Conservation (phyloP, 208 protist species). For the Herpetomonas samuelpessoai region DNA sequence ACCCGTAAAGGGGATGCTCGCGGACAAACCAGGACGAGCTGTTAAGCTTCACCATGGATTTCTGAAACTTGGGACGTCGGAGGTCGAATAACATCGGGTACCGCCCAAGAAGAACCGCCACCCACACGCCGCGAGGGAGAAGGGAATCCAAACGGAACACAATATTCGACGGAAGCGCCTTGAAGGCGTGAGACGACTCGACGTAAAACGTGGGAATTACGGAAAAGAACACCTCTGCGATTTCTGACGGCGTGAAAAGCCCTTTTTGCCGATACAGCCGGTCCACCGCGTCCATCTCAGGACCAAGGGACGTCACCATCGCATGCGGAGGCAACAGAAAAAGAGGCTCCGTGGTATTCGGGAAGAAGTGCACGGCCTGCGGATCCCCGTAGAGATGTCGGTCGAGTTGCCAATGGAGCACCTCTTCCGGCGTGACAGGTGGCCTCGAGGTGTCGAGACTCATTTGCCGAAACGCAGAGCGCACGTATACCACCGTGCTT, state of each 20-base stretch:
- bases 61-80: conserved; percentile 26
- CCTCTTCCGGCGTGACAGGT: conserved; percentile 41
- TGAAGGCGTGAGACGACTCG: conserved; percentile 51
- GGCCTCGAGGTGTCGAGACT: conserved; percentile 28
- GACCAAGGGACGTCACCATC: conserved; percentile 46
- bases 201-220: conserved; percentile 78
- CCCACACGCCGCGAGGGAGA: conserved; percentile 14
- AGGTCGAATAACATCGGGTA: conserved; percentile 86
- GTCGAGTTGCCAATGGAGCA: conserved; percentile 58
- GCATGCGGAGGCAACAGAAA: conserved; percentile 46
- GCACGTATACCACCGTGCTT: too few relatives aligned
- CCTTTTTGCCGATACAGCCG: conserved; percentile 59
- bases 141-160: conserved; percentile 26
- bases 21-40: conserved; percentile 71
- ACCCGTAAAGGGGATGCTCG: conserved; percentile 59
- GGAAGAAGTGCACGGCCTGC: conserved; percentile 11
- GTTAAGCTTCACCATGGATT: conserved; percentile 67
- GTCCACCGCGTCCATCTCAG: conserved; percentile 59
- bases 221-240: conserved; percentile 69
- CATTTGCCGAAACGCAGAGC: background rate
- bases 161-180: conserved; percentile 38
- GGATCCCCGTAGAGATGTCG: conserved; percentile 13
- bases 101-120: conserved; percentile 31
- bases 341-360: conserved; percentile 12
- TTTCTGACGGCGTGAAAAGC: conserved; percentile 61